phyloP scores from a whole-genome alignment of 2,329 filamentous ascomycete species.

The Rachicladosporium sp. region DNA sequence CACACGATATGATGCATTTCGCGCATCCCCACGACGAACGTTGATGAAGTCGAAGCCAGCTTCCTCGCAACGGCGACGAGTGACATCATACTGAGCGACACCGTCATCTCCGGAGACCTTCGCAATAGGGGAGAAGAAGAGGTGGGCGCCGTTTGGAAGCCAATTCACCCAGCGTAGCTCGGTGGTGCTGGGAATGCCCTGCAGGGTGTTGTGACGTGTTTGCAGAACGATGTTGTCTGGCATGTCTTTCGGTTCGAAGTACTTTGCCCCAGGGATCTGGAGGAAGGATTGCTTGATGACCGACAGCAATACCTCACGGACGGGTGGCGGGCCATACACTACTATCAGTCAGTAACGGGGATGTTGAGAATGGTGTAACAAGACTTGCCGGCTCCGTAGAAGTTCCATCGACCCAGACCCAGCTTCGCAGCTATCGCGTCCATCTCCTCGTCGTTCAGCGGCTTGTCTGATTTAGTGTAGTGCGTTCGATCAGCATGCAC shows the following conservation, averaged over 20 bases:
- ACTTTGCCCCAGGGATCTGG: constrained; percentile 30
- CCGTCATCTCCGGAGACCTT: constrained; percentile 38
- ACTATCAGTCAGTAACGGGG: no score
- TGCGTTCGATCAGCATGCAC: constrained; percentile 30
- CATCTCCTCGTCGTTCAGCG: constrained; percentile 28
- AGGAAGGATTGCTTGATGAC: constrained; percentile 34
- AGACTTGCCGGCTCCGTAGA: constrained; percentile 31
- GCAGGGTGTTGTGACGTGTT: constrained; percentile 15
- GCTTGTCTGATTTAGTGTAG: constrained; percentile 20
- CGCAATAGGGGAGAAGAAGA: constrained; percentile 42
- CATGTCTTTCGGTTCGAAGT: constrained; percentile 33
- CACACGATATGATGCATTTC: constrained; percentile 47
- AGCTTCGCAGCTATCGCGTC: constrained; percentile 30
- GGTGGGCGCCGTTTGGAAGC: constrained; percentile 40
- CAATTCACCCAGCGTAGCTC: constrained; percentile 38
- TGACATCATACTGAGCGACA: constrained; percentile 32
- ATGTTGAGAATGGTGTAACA: no score
- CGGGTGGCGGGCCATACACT: constrained; percentile 23
- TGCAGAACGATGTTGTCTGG: constrained; percentile 20
- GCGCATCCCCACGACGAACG: constrained; percentile 39
- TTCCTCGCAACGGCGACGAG: constrained; percentile 20
- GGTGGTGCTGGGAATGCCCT: constrained; percentile 23
- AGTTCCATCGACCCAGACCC: constrained; percentile 37
- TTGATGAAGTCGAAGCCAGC: constrained; percentile 40
- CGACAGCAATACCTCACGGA: constrained; percentile 20